Evolutionary conservation across 768 basidiomycete species (phyloP), one percentile per base, ranked within the genome.

Genomic region (Mycena vitilis): DNA sequence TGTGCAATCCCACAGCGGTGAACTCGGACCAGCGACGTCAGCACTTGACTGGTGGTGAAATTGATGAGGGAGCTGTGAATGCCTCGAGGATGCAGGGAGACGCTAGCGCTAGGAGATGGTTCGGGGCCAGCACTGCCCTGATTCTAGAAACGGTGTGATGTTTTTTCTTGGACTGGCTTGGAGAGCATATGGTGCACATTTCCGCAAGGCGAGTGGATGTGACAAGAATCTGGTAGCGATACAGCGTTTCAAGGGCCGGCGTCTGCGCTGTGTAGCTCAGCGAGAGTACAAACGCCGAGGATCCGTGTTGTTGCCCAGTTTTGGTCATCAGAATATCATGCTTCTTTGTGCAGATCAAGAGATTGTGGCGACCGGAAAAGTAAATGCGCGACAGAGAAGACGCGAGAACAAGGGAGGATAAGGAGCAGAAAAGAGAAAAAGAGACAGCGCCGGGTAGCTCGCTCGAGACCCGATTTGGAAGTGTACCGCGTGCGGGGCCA

Each of bases 21-120:
- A 75, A 73, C 62, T 72, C 66, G 66, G 66, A 53, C 30, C n/a
- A 67, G 34, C 7, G 3, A n/a, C 18, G 30, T 20, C 36, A 30
- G 20, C 23, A 51, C 13, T 23, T 48, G 47, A 30, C 12, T 15
- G 36, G 22, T 5, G 54, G 51, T 55, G 54, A 48, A 66, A 47
- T 22, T 66, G 66, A 60, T 61, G 20, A 55, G 45, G 11, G 37
- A 54, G 23, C 59, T 53, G 30, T 5, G 30, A 30, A 30, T 30
- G 30, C 30, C 30, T 30, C 30, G 30, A 30, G 30, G 30, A 30
- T 5, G 30, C 30, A 30, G 30, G 30, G 30, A 30, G 30, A 30
- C 5, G 30, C 30, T 30, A n/a, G n/a, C n/a, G n/a, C 40, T 56
- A 65, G 64, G 30, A 48, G 49, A 34, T 51, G 58, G 44, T 37